Percentiles rank a stretch among this genome's conserved stretches.
Evolutionary conservation across 768 basidiomycete species (phyloP).

Genomic region (Naganishia randhawae): DNA sequence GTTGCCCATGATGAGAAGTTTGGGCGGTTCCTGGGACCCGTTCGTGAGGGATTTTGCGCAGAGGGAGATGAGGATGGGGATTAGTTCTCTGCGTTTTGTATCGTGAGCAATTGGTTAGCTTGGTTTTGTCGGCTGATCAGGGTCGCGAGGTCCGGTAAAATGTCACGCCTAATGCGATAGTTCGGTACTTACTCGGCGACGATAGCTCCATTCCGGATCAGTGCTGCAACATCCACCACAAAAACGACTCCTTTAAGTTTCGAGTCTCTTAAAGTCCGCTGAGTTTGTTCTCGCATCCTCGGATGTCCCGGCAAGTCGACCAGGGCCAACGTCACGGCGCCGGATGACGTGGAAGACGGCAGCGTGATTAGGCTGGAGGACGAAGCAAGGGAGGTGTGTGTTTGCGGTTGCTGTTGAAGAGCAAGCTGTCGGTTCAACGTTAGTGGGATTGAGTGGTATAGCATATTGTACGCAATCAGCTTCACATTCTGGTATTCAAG

Average conservation of each 20-base stretch:
- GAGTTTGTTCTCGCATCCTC: conserved; percentile 40
- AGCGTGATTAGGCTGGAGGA: conserved; percentile 24
- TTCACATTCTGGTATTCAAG: neutral
- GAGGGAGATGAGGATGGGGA: conserved; percentile 38
- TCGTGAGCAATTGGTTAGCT: neutral
- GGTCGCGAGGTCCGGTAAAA: neutral
- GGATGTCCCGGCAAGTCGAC: conserved; percentile 49
- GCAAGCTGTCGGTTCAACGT: conserved; percentile 34
- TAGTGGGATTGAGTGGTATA: neutral
- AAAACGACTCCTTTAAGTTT: conserved; percentile 32
- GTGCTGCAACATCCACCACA: conserved; percentile 42
- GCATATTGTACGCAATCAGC: neutral
- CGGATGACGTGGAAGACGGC: neutral
- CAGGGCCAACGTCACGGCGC: conserved; percentile 32
- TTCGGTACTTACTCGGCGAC: conserved; percentile 44
- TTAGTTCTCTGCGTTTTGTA: conserved; percentile 40
- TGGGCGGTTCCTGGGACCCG: conserved; percentile 26
- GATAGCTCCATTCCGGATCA: conserved; percentile 39
- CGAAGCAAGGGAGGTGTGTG: conserved; percentile 37
- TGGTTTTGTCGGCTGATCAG: neutral
- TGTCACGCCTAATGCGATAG: neutral
- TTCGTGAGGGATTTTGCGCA: conserved; percentile 28
- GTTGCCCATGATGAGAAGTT: conserved; percentile 45
- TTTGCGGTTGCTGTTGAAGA: conserved; percentile 35
- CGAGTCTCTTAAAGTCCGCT: conserved; percentile 25